These are phyloP conservation scores for Lentinula edodes DNA, from an alignment of 768 basidiomycete genomes.

Conservation along the genomic window DNA sequence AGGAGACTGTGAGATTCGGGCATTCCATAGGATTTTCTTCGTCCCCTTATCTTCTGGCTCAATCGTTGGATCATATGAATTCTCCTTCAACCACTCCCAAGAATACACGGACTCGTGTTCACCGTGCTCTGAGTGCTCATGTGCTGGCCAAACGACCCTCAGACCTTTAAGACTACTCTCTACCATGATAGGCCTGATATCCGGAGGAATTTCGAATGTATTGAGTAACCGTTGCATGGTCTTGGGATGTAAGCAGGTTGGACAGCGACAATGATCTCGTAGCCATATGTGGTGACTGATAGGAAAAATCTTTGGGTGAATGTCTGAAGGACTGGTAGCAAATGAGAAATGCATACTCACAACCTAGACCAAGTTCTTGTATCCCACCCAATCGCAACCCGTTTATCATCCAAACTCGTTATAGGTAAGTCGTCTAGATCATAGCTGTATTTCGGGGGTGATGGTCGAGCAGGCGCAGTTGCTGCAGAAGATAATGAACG, in stretches of 20 bases:
- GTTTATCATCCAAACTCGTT: conserved; percentile 48
- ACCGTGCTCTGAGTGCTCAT: conserved; percentile 32
- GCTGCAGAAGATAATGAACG: conserved; percentile 12
- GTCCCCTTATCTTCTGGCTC: conserved; percentile 15
- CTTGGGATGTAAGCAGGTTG: conserved; percentile 76
- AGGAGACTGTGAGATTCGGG: conserved; percentile 65
- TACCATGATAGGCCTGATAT: conserved; percentile 60
- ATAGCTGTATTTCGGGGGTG: conserved; percentile 5
- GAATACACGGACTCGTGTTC: conserved; percentile 79
- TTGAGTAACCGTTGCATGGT: conserved; percentile 90
- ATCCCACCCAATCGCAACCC: conserved; percentile 72
- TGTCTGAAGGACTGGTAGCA: not conserved
- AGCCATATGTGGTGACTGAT: conserved; percentile 87
- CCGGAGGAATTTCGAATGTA: conserved; percentile 76
- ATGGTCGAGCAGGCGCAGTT: not conserved
- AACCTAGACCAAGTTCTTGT: conserved; percentile 69
- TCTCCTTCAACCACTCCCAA: conserved; percentile 74
- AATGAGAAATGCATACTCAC: conserved; percentile 36
- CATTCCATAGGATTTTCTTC: conserved; percentile 78
- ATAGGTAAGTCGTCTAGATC: conserved; percentile 42
- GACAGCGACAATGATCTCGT: conserved; percentile 88
- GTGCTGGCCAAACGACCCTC: conserved; percentile 63
- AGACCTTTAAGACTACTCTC: conserved; percentile 58
- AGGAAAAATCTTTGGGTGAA: not conserved
- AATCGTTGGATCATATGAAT: conserved; percentile 76